These are phyloP conservation scores for Dianthus caryophyllus DNA, from an alignment of 148 eudicot genomes.

Conservation along the genomic window DNA sequence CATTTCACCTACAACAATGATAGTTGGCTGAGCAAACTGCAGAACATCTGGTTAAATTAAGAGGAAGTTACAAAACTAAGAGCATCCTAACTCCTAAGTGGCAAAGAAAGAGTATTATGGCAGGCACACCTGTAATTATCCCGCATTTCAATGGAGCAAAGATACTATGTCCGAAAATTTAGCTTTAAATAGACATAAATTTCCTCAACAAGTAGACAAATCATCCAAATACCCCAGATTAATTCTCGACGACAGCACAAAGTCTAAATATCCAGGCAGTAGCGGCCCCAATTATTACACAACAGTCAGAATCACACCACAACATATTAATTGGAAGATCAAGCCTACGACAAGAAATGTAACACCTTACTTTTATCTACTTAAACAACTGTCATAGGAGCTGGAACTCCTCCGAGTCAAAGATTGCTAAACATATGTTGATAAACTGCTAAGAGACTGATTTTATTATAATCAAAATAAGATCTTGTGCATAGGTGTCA, in stretches of 20 bases:
- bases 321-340: too few relatives aligned
- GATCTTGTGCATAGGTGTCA: too few relatives aligned
- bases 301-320: too few relatives aligned
- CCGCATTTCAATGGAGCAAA: neutral
- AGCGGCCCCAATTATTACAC: too few relatives aligned
- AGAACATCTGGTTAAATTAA: neutral
- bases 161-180: neutral
- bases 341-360: too few relatives aligned
- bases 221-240: too few relatives aligned
- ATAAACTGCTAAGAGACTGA: neutral
- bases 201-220: too few relatives aligned
- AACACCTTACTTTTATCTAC: neutral
- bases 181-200: too few relatives aligned
- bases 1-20: conserved; percentile 57
- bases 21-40: conserved; percentile 7
- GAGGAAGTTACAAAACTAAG: neutral
- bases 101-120: neutral
- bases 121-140: neutral
- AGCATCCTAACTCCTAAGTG: neutral
- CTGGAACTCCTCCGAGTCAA: neutral
- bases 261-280: too few relatives aligned
- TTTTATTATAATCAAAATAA: neutral
- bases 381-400: neutral
- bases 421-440: neutral
- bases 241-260: too few relatives aligned